Evolutionary conservation across 148 eudicot genomes (phyloP).

Genomic region (Dysphania ambrosioides): DNA sequence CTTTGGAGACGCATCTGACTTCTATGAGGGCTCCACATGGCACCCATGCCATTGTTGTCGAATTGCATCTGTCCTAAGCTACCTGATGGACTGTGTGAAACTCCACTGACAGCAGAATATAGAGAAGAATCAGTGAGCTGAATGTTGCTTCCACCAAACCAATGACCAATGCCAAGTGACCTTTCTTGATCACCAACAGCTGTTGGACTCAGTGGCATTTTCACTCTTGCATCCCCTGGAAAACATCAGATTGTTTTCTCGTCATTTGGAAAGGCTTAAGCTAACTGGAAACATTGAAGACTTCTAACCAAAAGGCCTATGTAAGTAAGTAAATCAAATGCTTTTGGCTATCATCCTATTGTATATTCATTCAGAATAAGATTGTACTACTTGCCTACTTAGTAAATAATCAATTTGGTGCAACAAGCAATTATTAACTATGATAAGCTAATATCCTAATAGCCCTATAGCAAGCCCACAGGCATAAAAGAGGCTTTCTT

Average conservation of each 20-base stretch:
- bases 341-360: neutral
- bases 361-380: neutral
- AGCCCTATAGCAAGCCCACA: neutral
- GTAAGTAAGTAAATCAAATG: neutral
- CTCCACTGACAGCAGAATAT: conserved; percentile 58
- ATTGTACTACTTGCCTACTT: neutral
- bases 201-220: conserved; percentile 89
- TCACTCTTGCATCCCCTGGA: conserved; percentile 81
- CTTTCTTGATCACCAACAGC: conserved; percentile 51
- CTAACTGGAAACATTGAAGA: neutral
- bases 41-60: conserved; percentile 51
- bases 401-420: neutral
- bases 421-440: neutral
- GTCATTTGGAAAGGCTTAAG: conserved; percentile 1
- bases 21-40: conserved; percentile 71
- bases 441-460: no score
- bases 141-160: conserved; percentile 50
- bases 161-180: conserved; percentile 47
- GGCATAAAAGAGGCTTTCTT: no score
- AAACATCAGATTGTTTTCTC: conserved; percentile 12
- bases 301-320: neutral
- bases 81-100: conserved; percentile 80
- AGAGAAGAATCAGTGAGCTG: conserved; percentile 68
- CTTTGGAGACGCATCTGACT: conserved; percentile 86
- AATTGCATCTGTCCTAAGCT: conserved; percentile 91